phyloP scores from a whole-genome alignment of 2,329 filamentous ascomycete species.

The Fusarium hostae region DNA sequence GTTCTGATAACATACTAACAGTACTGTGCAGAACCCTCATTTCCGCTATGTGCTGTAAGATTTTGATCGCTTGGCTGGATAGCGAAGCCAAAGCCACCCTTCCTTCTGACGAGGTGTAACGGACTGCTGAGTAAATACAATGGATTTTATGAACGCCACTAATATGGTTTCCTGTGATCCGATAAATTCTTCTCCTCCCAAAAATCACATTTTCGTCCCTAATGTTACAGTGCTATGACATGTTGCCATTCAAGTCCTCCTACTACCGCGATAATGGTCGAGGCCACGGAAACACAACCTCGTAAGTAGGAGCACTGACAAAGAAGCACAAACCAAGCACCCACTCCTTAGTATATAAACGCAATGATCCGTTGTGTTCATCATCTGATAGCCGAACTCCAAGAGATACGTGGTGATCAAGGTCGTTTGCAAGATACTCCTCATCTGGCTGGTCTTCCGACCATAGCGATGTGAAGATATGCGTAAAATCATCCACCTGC shows the following conservation, averaged over 20 bases:
- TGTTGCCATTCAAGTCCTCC: fast-evolving
- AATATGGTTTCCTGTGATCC: not conserved
- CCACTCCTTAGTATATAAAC: conserved; percentile 33
- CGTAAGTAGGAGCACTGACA: not conserved
- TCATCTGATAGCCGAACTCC: conserved; percentile 3
- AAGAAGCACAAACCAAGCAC: conserved; percentile 43
- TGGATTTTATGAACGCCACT: no score
- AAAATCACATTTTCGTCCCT: not conserved
- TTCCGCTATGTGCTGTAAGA: conserved; percentile 28
- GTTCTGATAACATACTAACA: not conserved
- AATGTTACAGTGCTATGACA: not conserved
- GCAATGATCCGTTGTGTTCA: not conserved
- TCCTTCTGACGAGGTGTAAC: not conserved
- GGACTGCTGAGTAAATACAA: no score
- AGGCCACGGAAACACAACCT: conserved; percentile 44
- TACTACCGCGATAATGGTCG: not conserved
- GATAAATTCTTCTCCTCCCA: fast-evolving
- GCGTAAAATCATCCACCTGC: fast-evolving
- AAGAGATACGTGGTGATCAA: conserved; percentile 41
- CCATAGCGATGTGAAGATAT: conserved; percentile 39
- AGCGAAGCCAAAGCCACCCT: not conserved
- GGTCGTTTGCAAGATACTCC: conserved; percentile 29
- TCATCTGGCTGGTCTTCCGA: conserved; percentile 16
- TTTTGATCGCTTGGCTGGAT: no score
- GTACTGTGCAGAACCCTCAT: conserved; percentile 17